These are phyloP conservation scores for Leccinum uliginosum DNA, from an alignment of 768 basidiomycete species.

Conservation along the genomic window DNA sequence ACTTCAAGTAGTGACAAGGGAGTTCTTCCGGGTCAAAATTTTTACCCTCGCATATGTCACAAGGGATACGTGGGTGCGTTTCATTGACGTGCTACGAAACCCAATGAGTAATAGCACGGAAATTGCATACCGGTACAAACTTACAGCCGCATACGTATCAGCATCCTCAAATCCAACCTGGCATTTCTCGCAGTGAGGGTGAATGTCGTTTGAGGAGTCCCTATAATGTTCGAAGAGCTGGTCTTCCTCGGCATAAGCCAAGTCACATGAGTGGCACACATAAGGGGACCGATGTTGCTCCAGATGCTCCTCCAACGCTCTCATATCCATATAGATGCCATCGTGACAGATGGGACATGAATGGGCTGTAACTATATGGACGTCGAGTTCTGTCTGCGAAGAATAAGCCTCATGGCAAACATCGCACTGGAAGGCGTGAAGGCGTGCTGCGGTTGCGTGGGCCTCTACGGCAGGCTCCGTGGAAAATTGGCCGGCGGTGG, in stretches of 20 bases:
- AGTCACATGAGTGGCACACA: slow-evolving; percentile 20
- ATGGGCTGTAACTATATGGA: slow-evolving; percentile 27
- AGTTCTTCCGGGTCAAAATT: slow-evolving; percentile 23
- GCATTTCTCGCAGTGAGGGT: slow-evolving; percentile 36
- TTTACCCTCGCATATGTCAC: slow-evolving; percentile 26
- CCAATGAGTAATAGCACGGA: slow-evolving; percentile 1
- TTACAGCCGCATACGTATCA: slow-evolving; percentile 27
- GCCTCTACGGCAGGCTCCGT: slow-evolving; percentile 5
- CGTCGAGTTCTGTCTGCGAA: slow-evolving; percentile 27
- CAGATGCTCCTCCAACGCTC: slow-evolving; percentile 26
- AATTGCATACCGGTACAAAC: background rate
- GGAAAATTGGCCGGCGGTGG: slow-evolving; percentile 9
- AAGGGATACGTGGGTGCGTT: slow-evolving; percentile 35
- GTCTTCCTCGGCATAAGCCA: slow-evolving; percentile 30
- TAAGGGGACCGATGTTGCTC: slow-evolving; percentile 28
- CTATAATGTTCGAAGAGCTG: slow-evolving; percentile 38
- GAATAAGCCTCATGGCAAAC: slow-evolving; percentile 22
- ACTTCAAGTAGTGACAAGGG: slow-evolving; percentile 23
- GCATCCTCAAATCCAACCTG: slow-evolving; percentile 33
- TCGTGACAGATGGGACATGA: slow-evolving; percentile 33
- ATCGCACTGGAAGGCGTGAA: slow-evolving; percentile 14
- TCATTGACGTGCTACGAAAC: slow-evolving; percentile 35
- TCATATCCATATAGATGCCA: slow-evolving; percentile 25
- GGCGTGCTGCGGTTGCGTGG: slow-evolving; percentile 1
- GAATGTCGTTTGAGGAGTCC: slow-evolving; percentile 30